A percentile compares a stretch with the other conserved stretches of the same genome.
These are phyloP conservation scores for Claviceps sp. DNA, from an alignment of 2,329 filamentous ascomycete genomes.

Conservation along the genomic window DNA sequence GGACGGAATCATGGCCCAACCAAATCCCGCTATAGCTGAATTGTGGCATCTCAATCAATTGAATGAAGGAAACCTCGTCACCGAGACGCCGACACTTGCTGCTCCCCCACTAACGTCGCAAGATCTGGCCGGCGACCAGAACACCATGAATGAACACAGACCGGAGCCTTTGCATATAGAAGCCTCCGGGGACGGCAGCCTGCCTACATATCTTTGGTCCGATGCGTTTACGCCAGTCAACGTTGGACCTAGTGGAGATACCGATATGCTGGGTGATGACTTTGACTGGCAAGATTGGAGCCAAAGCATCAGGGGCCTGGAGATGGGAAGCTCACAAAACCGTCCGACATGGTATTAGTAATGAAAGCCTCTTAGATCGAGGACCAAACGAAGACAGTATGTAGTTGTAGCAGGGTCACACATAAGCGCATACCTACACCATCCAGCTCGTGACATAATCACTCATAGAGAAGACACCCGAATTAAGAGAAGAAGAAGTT, in stretches of 20 bases:
- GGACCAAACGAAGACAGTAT: too few relatives aligned
- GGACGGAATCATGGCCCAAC: slow-evolving; percentile 24
- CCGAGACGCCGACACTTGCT: neutral
- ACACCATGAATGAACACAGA: slow-evolving; percentile 10
- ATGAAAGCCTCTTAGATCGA: neutral
- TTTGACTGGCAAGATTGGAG: slow-evolving; percentile 39
- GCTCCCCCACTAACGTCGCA: neutral
- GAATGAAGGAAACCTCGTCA: neutral
- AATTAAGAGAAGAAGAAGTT: too few relatives aligned
- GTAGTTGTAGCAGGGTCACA: too few relatives aligned
- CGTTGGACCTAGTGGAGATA: slow-evolving; percentile 17
- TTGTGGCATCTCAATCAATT: slow-evolving; percentile 15
- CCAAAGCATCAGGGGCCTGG: slow-evolving; percentile 26
- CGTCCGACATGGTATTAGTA: slow-evolving; percentile 11
- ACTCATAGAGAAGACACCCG: too few relatives aligned
- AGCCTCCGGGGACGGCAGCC: slow-evolving; percentile 19
- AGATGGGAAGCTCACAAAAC: slow-evolving; percentile 17
- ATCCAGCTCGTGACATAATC: too few relatives aligned
- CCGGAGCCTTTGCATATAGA: slow-evolving; percentile 11
- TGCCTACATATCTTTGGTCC: slow-evolving; percentile 30
- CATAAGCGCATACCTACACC: too few relatives aligned
- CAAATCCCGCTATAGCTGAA: slow-evolving; percentile 22
- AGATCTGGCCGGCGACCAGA: slow-evolving; percentile 2
- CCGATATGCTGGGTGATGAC: slow-evolving; percentile 27
- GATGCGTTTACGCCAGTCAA: slow-evolving; percentile 19